These are phyloP conservation scores for Lolium perenne DNA, from an alignment of 176 grass and related monocot genomes.

Conservation along the genomic window DNA sequence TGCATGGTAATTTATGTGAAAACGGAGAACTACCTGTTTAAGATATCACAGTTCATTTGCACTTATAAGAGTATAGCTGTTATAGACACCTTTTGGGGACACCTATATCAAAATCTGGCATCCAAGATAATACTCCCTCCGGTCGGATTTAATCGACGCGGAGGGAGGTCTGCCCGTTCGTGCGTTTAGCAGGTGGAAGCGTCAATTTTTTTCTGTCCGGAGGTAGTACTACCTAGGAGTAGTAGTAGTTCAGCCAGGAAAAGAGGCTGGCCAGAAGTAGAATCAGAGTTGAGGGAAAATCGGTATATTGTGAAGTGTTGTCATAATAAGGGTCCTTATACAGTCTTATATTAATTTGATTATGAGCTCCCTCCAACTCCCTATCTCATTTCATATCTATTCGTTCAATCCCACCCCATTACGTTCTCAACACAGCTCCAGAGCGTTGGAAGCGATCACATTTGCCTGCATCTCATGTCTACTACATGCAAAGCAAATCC, in stretches of 20 bases:
- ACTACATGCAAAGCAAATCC: background rate
- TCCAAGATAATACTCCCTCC: background rate
- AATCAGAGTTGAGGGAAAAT: too few relatives aligned
- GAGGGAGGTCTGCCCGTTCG: too few relatives aligned
- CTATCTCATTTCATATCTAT: background rate
- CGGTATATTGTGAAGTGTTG: too few relatives aligned
- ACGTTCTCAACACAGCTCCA: background rate
- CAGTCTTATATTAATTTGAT: too few relatives aligned
- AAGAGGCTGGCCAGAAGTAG: background rate
- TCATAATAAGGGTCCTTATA: too few relatives aligned
- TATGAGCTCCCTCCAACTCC: too few relatives aligned
- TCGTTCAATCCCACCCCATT: background rate
- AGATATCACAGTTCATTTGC: background rate
- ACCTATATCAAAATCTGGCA: background rate
- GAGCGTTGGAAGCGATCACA: background rate
- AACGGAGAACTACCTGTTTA: constrained; percentile 10
- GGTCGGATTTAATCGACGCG: too few relatives aligned
- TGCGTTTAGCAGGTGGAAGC: too few relatives aligned
- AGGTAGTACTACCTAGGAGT: background rate
- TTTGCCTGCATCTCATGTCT: background rate
- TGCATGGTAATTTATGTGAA: constrained; percentile 34
- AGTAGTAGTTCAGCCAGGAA: background rate
- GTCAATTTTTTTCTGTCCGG: too few relatives aligned
- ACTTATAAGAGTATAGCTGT: background rate
- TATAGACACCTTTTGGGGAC: background rate